Conservation (phyloP, 176 grass and related monocot species). For the Miscanthus lutarioriparius region DNA sequence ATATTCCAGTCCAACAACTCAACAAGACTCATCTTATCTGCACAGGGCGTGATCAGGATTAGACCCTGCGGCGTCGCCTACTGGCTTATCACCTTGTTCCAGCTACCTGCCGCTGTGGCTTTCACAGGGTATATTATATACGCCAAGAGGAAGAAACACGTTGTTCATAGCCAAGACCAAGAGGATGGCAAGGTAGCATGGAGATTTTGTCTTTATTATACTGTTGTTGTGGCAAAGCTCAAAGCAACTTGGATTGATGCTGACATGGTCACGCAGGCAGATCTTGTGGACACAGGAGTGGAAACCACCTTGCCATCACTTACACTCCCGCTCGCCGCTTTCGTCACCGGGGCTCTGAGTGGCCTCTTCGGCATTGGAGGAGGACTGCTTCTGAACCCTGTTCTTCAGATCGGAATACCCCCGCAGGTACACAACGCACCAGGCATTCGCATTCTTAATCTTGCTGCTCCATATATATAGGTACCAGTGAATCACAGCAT, state of each 20-base stretch:
- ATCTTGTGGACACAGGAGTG: background rate
- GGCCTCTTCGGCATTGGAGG: slow-evolving; percentile 92
- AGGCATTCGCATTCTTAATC: background rate
- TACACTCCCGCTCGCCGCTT: slow-evolving; percentile 48
- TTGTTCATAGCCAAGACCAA: background rate
- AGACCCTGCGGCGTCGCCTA: slow-evolving; percentile 68
- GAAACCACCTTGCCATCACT: slow-evolving; percentile 42
- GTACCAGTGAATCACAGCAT: background rate
- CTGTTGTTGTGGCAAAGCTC: background rate
- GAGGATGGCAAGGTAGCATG: slow-evolving; percentile 39
- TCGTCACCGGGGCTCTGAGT: slow-evolving; percentile 73
- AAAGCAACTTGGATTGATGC: background rate
- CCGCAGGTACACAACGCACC: slow-evolving; percentile 44
- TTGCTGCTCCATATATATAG: background rate
- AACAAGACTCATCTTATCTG: background rate
- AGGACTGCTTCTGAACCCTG: slow-evolving; percentile 72
- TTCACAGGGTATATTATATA: slow-evolving; percentile 70
- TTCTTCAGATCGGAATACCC: slow-evolving; percentile 75
- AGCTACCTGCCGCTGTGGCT: slow-evolving; percentile 67
- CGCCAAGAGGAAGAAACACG: slow-evolving; percentile 50
- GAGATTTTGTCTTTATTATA: background rate
- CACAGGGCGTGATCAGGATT: slow-evolving; percentile 58
- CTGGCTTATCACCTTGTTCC: slow-evolving; percentile 61
- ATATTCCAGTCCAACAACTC: background rate
- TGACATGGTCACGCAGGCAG: slow-evolving; percentile 16